Evolutionary conservation across 1,139 yeast genomes (phyloP).

Genomic region (Candida sanyaensis): DNA sequence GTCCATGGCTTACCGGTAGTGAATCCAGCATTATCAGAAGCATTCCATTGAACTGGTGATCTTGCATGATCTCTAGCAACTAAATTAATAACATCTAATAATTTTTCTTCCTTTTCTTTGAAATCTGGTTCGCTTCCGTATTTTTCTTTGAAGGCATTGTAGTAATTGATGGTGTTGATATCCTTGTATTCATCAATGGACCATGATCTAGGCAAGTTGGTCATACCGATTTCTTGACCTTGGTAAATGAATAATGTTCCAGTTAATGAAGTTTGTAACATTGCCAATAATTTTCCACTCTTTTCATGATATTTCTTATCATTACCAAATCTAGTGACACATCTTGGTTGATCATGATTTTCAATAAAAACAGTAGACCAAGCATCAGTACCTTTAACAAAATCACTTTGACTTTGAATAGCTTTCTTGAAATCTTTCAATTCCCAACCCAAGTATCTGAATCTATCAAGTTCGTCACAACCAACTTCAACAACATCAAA

Average conservation of each 20-base stretch:
- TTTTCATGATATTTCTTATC: constrained; percentile 31
- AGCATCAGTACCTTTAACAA: constrained; percentile 53
- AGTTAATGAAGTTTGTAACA: constrained; percentile 48
- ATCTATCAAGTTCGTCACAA: constrained; percentile 32
- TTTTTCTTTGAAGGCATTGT: constrained; percentile 31
- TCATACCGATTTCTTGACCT: constrained; percentile 64
- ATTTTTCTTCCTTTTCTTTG: constrained; percentile 25
- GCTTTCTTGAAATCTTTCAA: constrained; percentile 48
- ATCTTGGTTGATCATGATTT: constrained; percentile 62
- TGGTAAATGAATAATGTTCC: constrained; percentile 62
- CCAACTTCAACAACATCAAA: constrained; percentile 51
- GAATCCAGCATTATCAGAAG: constrained; percentile 48
- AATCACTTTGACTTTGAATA: constrained; percentile 33
- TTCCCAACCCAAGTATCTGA: constrained; percentile 31
- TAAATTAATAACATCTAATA: constrained; percentile 35
- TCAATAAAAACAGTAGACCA: constrained; percentile 61
- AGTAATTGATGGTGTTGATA: constrained; percentile 48
- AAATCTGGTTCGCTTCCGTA: constrained; percentile 31
- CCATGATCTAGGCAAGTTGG: constrained; percentile 50
- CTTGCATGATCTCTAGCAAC: constrained; percentile 57
- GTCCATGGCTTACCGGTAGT: constrained; percentile 57
- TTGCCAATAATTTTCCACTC: constrained; percentile 51
- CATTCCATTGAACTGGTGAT: constrained; percentile 62
- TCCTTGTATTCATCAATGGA: constrained; percentile 52
- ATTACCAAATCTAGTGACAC: constrained; percentile 53